Base-by-base conservation (phyloP, 495 filamentous ascomycete genomes). In the Podospora fimiseda region DNA sequence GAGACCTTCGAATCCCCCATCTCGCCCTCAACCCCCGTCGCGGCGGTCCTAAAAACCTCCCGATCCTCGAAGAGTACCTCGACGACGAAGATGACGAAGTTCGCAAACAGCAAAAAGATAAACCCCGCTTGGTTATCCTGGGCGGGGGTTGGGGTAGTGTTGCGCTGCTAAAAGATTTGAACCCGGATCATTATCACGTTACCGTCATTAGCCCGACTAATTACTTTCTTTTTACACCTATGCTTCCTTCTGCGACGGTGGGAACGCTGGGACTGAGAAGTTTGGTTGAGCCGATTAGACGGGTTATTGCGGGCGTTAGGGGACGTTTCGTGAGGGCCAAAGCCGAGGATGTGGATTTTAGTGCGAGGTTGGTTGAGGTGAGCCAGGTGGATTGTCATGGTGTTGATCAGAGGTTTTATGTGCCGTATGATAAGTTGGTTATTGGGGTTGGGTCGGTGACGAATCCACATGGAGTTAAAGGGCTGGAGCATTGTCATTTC, bases 371-470 rank as follows among this genome's bases (percentile, higher is more conserved):
- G 46, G 83, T 99, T 1, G 94, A 99, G 68, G 75, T 96, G 4
- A 80, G 83, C 1, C 88, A 94, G 60, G 73, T 72, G 5, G 83
- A 89, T 54, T 68, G 77, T n/a, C 71, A 74, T 53, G 93, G 93
- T 9, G 70, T 86, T 42, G 79, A 81, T 60, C 74, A 82, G 53
- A 74, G 80, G 37, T 97, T 99, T 70, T 99, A 99, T 73, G 71
- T 99, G 1, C 94, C 94, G 0, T 99, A 99, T 60, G 94, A 99
- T 65, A 99, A 99, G 73, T 76, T 99, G n/a, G 89, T 99, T 16
- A 76, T 99, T 60, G 91, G 83, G 51, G 91, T 96, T 50, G 93
- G 93, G 20, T 96, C 91, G 27, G 80, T 86, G 21, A 94, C 90
- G 5, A 97, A 96, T 64, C 83, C 93, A 2, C 93, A 99, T 67